phyloP scores from a whole-genome alignment of 257 asterid species.

The Solanum bukasovii region DNA sequence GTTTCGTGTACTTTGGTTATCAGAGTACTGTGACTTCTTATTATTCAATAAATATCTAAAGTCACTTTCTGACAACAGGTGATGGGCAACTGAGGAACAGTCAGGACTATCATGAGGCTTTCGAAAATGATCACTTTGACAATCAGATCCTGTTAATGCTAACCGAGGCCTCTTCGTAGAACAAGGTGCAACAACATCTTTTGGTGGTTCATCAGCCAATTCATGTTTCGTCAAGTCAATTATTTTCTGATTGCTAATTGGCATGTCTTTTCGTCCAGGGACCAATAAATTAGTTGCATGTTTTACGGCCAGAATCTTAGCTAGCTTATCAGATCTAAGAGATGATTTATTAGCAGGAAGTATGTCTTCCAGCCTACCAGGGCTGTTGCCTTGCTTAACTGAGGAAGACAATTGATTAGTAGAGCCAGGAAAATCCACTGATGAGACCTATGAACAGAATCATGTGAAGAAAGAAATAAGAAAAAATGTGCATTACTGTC shows the following conservation, averaged over 20 bases:
- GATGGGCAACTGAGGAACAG: constrained; percentile 1
- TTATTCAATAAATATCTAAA: constrained; percentile 19
- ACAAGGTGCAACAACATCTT: constrained; percentile 28
- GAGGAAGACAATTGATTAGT: constrained; percentile 22
- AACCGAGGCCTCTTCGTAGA: constrained; percentile 48
- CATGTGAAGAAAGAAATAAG: background rate
- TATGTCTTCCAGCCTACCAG: constrained; percentile 28
- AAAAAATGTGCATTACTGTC: background rate
- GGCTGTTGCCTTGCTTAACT: constrained; percentile 21
- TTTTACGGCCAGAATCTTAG: constrained; percentile 19
- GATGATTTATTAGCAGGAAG: constrained; percentile 87
- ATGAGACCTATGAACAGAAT: background rate
- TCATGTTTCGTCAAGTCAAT: constrained; percentile 5
- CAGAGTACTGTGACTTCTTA: constrained; percentile 11
- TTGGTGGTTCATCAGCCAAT: constrained; percentile 22
- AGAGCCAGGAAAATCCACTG: constrained; percentile 13
- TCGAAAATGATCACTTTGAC: background rate
- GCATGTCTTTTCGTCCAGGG: constrained; percentile 13
- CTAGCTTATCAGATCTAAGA: constrained; percentile 31
- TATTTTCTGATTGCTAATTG: background rate
- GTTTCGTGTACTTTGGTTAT: constrained; percentile 22
- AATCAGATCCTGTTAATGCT: constrained; percentile 37
- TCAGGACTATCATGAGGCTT: constrained; percentile 8
- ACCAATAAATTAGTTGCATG: constrained; percentile 23
- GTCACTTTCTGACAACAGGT: background rate